Conservation (phyloP, 208 protist genomes). For the Trypanosoma rangeli region DNA sequence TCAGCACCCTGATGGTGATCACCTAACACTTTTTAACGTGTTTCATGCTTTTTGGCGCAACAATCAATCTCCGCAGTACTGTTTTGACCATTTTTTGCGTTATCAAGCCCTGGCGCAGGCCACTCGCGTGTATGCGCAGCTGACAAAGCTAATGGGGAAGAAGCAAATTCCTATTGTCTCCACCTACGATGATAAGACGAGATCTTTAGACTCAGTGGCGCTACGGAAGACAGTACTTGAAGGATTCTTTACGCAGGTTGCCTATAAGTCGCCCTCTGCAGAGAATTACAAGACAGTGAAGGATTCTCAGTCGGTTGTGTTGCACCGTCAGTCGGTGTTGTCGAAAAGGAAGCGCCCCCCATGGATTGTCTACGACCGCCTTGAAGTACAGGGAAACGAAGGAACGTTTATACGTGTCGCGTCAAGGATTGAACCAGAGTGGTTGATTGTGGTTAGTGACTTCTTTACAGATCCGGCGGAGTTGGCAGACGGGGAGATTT, state of each 20-base stretch:
- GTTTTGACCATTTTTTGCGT: slow-evolving; percentile 65
- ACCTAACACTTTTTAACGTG: slow-evolving; percentile 73
- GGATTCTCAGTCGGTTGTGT: slow-evolving; percentile 40
- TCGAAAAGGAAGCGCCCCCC: slow-evolving; percentile 25
- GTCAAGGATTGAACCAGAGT: slow-evolving; percentile 69
- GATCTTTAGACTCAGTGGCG: slow-evolving; percentile 59
- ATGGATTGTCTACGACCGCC: slow-evolving; percentile 86
- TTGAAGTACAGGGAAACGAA: slow-evolving; percentile 78
- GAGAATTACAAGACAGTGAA: slow-evolving; percentile 64
- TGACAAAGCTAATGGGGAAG: slow-evolving; percentile 58
- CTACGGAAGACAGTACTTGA: slow-evolving; percentile 80
- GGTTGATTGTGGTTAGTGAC: slow-evolving; percentile 72
- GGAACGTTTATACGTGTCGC: slow-evolving; percentile 67
- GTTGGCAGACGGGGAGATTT: slow-evolving; percentile 70
- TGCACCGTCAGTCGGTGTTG: slow-evolving; percentile 53
- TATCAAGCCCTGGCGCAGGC: slow-evolving; percentile 72
- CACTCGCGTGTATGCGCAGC: slow-evolving; percentile 73
- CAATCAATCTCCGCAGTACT: slow-evolving; percentile 50
- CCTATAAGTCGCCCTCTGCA: slow-evolving; percentile 36
- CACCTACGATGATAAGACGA: slow-evolving; percentile 50
- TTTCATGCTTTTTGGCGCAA: slow-evolving; percentile 75
- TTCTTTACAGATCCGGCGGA: slow-evolving; percentile 61
- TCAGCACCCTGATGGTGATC: slow-evolving; percentile 68
- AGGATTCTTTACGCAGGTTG: slow-evolving; percentile 86
- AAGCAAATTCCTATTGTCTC: slow-evolving; percentile 51